Base-by-base conservation (phyloP, 345 rosid species). In the Geranium rotundifolium region DNA sequence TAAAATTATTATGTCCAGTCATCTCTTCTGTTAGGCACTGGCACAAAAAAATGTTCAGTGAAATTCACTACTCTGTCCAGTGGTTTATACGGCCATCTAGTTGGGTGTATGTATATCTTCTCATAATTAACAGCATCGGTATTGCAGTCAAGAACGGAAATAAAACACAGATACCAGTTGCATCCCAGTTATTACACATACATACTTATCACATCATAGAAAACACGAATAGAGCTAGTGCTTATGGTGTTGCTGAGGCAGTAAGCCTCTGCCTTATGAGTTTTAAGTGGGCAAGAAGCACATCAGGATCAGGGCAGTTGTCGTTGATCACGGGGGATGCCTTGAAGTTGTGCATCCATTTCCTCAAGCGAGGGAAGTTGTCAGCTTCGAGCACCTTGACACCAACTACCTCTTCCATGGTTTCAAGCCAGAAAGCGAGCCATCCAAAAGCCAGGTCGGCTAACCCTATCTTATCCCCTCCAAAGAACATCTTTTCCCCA, bases 391-490 rank as follows among this genome's bases (percentile, higher is more conserved):
- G 63, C 13, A 76, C 59, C 54, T 66, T 54, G 37, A 63, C 59
- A 4, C 76, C 71, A 30, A 65, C 73, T 15, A 68, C 73, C 60
- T 68, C 73, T 50, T 67, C 76, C 50, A 72, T 55, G 17, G 39
- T 66, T 49, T 37, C 73, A 4, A 76, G 64, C 73, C 73, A 72
- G 1, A 60, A 23, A 63, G 76, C 71, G 19, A 76, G 29, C 80
- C 80, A 76, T 60, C 80, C 76, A 16, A 69, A 69, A 17, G 67
- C 64, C 56, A 72, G 63, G 46, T 76, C 76, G 2, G 65, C 29
- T 60, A 69, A 56, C 14, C 64, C 73, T 10, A 72, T 65, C 10
- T 37, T 15, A 23, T 76, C 66, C 0, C 79, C 76, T 17, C 73
- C 76, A 29, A 69, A 76, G 46, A 69, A 76, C 58, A 65, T 65